Percentiles rank a stretch among this genome's conserved stretches.
These are phyloP conservation scores for Melastoma candidum DNA, from an alignment of 441 rosid genomes.

Conservation along the genomic window DNA sequence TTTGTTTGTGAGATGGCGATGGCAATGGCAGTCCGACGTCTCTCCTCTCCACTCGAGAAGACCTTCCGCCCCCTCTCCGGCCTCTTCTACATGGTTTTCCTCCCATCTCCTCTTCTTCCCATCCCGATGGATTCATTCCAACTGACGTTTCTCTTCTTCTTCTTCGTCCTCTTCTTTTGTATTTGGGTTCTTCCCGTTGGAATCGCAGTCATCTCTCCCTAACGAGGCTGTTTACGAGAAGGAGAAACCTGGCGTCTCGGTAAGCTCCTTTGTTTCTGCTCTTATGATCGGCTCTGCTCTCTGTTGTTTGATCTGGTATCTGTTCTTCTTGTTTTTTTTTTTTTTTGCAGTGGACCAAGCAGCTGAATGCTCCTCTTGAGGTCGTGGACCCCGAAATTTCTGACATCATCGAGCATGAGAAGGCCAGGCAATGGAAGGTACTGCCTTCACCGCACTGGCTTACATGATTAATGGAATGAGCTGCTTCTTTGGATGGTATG, in stretches of 20 bases:
- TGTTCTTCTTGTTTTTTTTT: background rate
- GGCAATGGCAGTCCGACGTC: conserved; percentile 94
- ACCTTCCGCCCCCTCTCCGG: conserved; percentile 76
- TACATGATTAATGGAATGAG: background rate
- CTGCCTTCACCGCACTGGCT: background rate
- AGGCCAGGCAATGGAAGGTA: conserved; percentile 99
- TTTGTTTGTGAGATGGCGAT: conserved; percentile 42
- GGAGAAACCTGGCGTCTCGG: conserved; percentile 49
- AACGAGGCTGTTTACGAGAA: conserved; percentile 89
- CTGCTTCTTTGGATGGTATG: background rate
- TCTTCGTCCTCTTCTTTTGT: background rate
- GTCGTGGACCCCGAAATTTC: conserved; percentile 91
- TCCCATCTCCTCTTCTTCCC: background rate
- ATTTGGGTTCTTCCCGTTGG: background rate
- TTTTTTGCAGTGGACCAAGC: conserved; percentile 78
- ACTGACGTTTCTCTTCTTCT: background rate
- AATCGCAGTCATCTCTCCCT: conserved; percentile 77
- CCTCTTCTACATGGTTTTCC: conserved; percentile 51
- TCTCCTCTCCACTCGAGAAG: conserved; percentile 72
- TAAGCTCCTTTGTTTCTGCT: conserved; percentile 19
- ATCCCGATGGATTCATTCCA: background rate
- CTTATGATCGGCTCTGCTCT: background rate
- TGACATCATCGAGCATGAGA: conserved; percentile 91
- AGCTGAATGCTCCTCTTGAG: conserved; percentile 78
- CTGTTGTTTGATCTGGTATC: background rate